Evolutionary conservation across 371 early-diverging fungal genomes (phyloP), one percentile per base, ranked within the genome.

Genomic region (Mycotypha africana): DNA sequence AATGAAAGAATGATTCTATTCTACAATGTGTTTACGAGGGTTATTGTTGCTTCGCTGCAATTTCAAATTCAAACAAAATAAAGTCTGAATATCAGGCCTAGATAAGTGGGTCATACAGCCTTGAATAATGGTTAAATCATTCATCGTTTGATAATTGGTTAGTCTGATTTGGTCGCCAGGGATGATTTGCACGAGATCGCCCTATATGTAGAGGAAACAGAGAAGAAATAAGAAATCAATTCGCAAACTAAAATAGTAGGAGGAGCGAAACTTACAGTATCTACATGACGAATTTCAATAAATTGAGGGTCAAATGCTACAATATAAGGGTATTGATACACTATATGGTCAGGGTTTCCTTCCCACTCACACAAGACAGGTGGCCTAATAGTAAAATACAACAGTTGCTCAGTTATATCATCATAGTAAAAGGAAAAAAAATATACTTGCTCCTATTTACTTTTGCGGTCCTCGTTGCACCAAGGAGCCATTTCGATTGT

Each of bases 261-360:
- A 9, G 10, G 12, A 16, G 21, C 6, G 24, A 7, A 7, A 48
- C 70, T 56, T 73, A 78, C 88, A 6, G 88, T 85, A 44, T 89
- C 88, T 6, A 91, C 84, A 56, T 93, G 76, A 19, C 92, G 85
- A 26, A 96, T 74, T 65, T 94, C 95, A 49, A 94, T 85, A 57
- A 96, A 95, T 26, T 78, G 73, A 8, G 79, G 70, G 35, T 89
- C 89, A 55, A 91, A 89, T 1, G 93, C 97, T 48, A 95, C 63
- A 19, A 96, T 70, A 52, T 89, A 95, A 12, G 93, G 95, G 21
- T 85, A 70, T 17, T 78, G 54, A 45, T 76, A 84, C 9, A 88
- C 82, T 71, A 84, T 65, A 49, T 63, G 65, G 22, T 76, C 70
- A 17, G 85, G 81, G n/a, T 53, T 61, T 7, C 79, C 76, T 23